These are phyloP conservation scores for Dichomitus squalens DNA, from an alignment of 1,284 basidiomycete species.

Conservation along the genomic window DNA sequence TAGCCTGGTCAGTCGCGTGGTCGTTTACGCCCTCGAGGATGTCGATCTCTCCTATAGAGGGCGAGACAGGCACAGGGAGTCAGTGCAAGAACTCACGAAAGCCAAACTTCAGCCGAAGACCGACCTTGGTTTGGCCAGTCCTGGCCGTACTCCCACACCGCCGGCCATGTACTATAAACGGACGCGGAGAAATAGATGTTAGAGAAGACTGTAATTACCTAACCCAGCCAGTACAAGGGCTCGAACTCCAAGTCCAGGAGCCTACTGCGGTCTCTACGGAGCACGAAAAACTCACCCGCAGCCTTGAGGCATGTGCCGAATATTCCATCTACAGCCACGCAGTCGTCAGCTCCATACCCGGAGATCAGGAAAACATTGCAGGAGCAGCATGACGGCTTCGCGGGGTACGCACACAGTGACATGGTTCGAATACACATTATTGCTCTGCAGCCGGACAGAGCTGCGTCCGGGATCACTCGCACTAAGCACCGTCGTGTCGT, in stretches of 20 bases:
- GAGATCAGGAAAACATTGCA: too few species aligned
- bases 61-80: not conserved
- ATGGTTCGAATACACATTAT: slow-evolving; percentile 52
- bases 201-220: not conserved
- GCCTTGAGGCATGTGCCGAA: slow-evolving; percentile 61
- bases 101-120: slow-evolving; percentile 9
- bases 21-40: slow-evolving; percentile 72
- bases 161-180: slow-evolving; percentile 39
- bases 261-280: not conserved
- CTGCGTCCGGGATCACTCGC: slow-evolving; percentile 55
- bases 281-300: slow-evolving; percentile 54
- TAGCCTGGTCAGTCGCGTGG: slow-evolving; percentile 53
- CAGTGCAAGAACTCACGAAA: too few species aligned
- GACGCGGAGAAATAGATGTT: not conserved
- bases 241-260: not conserved
- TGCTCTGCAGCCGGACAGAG: slow-evolving; percentile 57
- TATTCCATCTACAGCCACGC: slow-evolving; percentile 45
- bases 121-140: slow-evolving; percentile 36
- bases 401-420: slow-evolving; percentile 53
- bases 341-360: not conserved
- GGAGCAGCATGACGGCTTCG: not conserved
- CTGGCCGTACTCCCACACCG: slow-evolving; percentile 39
- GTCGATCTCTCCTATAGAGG: slow-evolving; percentile 59
- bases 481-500: slow-evolving; percentile 48
- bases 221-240: not conserved